Evolutionary conservation across 768 basidiomycete species (phyloP).

Genomic region (Boletus eberwhitei): DNA sequence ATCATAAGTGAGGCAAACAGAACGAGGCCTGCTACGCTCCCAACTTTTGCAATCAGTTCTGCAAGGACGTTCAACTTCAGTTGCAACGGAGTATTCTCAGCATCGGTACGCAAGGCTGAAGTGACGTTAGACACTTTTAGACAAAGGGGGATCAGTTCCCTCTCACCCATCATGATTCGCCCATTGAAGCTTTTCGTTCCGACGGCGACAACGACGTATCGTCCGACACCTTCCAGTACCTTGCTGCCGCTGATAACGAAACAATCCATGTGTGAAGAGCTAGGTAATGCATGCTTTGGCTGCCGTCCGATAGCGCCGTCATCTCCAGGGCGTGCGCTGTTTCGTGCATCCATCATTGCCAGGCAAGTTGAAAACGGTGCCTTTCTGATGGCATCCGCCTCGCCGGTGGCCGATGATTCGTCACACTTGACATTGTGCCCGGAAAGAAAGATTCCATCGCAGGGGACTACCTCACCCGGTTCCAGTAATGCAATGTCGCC

Average conservation of each 20-base stretch:
- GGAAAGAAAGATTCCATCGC: constrained; percentile 89
- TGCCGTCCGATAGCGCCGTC: constrained; percentile 28
- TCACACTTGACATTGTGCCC: constrained; percentile 96
- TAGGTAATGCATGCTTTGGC: constrained; percentile 1
- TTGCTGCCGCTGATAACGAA: constrained; percentile 91
- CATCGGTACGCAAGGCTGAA: constrained; percentile 78
- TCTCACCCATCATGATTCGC: constrained; percentile 93
- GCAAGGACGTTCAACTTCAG: constrained; percentile 92
- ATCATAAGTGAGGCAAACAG: constrained; percentile 89
- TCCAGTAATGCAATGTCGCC: constrained; percentile 91
- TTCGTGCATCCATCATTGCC: constrained; percentile 40
- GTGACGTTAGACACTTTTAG: not conserved
- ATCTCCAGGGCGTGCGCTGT: constrained; percentile 10
- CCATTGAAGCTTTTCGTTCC: constrained; percentile 94
- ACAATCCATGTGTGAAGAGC: constrained; percentile 71
- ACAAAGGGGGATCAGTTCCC: not conserved
- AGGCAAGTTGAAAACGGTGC: constrained; percentile 72
- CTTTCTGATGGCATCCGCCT: constrained; percentile 94
- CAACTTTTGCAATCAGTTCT: constrained; percentile 91
- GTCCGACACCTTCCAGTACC: constrained; percentile 91
- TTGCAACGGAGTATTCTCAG: constrained; percentile 91
- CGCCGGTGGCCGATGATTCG: constrained; percentile 94
- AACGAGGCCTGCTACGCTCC: constrained; percentile 73
- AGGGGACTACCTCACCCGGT: constrained; percentile 94
- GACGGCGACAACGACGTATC: constrained; percentile 89